A percentile compares a stretch with the other conserved stretches of the same genome.
Conservation (phyloP, 2,329 filamentous ascomycete species). For the Scopulariopsis brevicaulis region DNA sequence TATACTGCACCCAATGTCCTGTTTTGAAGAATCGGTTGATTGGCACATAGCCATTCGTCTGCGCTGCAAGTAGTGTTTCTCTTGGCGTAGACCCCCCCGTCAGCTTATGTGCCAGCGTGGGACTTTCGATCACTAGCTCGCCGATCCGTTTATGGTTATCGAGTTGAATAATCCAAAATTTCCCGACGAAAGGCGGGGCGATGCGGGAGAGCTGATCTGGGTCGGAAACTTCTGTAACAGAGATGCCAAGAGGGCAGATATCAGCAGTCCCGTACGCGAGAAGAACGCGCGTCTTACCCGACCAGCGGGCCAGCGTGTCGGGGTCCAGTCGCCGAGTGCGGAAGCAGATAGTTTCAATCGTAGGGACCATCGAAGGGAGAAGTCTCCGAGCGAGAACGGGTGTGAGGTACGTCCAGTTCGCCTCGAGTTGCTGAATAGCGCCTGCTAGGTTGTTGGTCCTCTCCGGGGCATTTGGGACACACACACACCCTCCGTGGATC, state of each 20-base stretch:
- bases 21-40: constrained; percentile 33
- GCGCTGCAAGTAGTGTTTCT: constrained; percentile 13
- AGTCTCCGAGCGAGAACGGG: constrained; percentile 41
- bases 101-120: constrained; percentile 23
- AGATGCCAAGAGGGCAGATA: constrained; percentile 38
- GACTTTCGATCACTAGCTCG: constrained; percentile 45
- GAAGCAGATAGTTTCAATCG: constrained; percentile 29
- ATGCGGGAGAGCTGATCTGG: constrained; percentile 27
- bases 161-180: constrained; percentile 40
- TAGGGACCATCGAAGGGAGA: constrained; percentile 21
- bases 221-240: constrained; percentile 29
- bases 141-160: constrained; percentile 38
- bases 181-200: constrained; percentile 33
- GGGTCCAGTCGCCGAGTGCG: constrained; percentile 36
- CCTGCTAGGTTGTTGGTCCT: constrained; percentile 35
- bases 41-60: constrained; percentile 9
- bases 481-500: constrained; percentile 45
- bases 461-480: constrained; percentile 40
- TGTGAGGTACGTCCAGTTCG: constrained; percentile 44
- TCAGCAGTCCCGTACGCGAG: constrained; percentile 40
- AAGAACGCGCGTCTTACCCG: constrained; percentile 30
- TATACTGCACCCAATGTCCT: constrained; percentile 36
- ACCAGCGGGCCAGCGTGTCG: constrained; percentile 35
- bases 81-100: constrained; percentile 8
- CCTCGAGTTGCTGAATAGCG: constrained; percentile 35